Percentiles rank a stretch among this genome's conserved stretches.
These are phyloP conservation scores for Arabis hirsuta DNA, from an alignment of 345 rosid genomes.

Conservation along the genomic window DNA sequence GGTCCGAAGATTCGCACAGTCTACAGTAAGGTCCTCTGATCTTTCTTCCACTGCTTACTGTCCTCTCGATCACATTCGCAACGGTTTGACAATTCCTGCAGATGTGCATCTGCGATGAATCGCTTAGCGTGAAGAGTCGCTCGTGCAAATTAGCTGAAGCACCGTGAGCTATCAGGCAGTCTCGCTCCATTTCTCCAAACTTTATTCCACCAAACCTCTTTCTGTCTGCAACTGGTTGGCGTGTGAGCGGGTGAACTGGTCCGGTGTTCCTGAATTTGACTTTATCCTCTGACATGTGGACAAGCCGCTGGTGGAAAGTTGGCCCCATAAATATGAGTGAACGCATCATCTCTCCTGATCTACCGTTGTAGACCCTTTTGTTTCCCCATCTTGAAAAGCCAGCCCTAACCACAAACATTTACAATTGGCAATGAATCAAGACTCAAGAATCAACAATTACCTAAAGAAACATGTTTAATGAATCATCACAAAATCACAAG, in stretches of 20 bases:
- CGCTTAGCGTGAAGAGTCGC: constrained; percentile 75
- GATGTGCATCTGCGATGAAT: constrained; percentile 73
- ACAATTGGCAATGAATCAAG: constrained; percentile 9
- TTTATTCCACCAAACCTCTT: constrained; percentile 80
- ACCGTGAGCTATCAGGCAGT: constrained; percentile 82
- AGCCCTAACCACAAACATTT: constrained; percentile 54
- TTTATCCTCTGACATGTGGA: constrained; percentile 88
- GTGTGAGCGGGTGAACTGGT: constrained; percentile 83
- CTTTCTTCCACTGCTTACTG: constrained; percentile 59
- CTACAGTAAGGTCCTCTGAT: constrained; percentile 76
- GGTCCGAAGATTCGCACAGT: constrained; percentile 58
- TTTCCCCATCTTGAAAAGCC: constrained; percentile 91
- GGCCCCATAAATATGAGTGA: constrained; percentile 89
- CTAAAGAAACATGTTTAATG: not conserved
- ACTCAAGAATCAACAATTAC: not conserved
- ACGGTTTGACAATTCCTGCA: constrained; percentile 61
- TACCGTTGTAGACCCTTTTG: constrained; percentile 79
- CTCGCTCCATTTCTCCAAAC: constrained; percentile 89
- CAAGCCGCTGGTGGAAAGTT: constrained; percentile 78
- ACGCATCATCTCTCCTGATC: constrained; percentile 72
- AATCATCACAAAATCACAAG: constrained; percentile 19
- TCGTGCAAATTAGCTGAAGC: constrained; percentile 79
- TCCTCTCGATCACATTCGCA: constrained; percentile 69
- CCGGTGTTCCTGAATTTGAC: constrained; percentile 93
- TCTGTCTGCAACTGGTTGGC: constrained; percentile 82